phyloP scores from a whole-genome alignment of 345 rosid species.

The Lumnitzera littorea region DNA sequence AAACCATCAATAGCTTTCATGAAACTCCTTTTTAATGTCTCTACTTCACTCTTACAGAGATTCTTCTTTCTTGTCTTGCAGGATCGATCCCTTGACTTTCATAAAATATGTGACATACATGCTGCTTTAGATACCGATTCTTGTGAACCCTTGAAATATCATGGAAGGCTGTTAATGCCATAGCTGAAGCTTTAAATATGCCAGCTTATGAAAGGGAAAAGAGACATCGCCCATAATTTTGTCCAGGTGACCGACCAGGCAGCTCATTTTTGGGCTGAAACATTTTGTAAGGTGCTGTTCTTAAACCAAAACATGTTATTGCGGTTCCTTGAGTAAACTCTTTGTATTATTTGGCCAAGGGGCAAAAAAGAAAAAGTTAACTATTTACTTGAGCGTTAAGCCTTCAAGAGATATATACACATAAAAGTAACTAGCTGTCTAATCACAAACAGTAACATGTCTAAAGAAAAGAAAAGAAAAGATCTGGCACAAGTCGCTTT shows the following conservation, averaged over 20 bases:
- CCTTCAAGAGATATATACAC: too few species aligned
- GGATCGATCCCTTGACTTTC: slow-evolving; percentile 97
- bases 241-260: slow-evolving; percentile 73
- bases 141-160: slow-evolving; percentile 99
- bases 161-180: slow-evolving; percentile 97
- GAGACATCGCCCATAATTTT: slow-evolving; percentile 74
- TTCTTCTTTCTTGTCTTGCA: slow-evolving; percentile 17
- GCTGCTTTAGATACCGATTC: slow-evolving; percentile 92
- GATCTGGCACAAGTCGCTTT: too few species aligned
- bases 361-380: too few species aligned
- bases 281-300: slow-evolving; percentile 71
- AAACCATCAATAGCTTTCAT: too few species aligned
- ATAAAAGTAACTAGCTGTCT: too few species aligned
- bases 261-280: slow-evolving; percentile 99
- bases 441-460: too few species aligned
- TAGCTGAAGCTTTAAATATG: slow-evolving; percentile 80
- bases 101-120: slow-evolving; percentile 73
- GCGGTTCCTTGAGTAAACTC: too few species aligned
- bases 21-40: too few species aligned
- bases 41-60: too few species aligned
- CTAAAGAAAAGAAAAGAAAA: too few species aligned
- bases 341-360: too few species aligned
- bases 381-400: too few species aligned
- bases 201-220: slow-evolving; percentile 81
- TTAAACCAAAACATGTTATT: not conserved